phyloP scores from a whole-genome alignment of 495 filamentous ascomycete genomes.

The Evernia prunastri region DNA sequence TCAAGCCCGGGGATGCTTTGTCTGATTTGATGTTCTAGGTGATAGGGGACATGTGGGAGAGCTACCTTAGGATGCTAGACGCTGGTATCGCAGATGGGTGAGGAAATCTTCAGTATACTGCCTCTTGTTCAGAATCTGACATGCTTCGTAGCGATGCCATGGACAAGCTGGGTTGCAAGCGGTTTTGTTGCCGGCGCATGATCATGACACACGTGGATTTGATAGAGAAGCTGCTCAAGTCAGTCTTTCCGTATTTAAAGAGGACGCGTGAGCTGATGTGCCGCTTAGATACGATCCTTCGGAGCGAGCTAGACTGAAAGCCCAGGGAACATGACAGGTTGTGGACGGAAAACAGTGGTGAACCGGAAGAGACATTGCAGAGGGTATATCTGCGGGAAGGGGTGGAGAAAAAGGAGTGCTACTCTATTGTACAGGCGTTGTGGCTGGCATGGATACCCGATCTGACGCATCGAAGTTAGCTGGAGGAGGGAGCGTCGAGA shows the following conservation, averaged over 20 bases:
- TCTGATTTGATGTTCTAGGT: slow-evolving; percentile 51
- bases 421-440: not conserved
- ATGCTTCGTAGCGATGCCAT: slow-evolving; percentile 67
- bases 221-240: slow-evolving; percentile 97
- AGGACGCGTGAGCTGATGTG: not conserved
- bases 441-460: not conserved
- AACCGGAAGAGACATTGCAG: not conserved
- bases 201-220: slow-evolving; percentile 99
- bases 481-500: not conserved
- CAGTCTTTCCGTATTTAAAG: slow-evolving; percentile 27
- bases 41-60: slow-evolving; percentile 93
- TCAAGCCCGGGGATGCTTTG: slow-evolving; percentile 15
- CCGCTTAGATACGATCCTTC: slow-evolving; percentile 26
- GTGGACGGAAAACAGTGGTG: not conserved
- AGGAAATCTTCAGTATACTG: not conserved
- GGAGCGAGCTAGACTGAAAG: slow-evolving; percentile 17
- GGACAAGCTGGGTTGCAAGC: slow-evolving; percentile 84
- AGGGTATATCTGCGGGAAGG: too few species aligned
- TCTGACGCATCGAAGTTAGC: not conserved
- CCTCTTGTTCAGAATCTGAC: slow-evolving; percentile 8
- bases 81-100: slow-evolving; percentile 74
- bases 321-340: slow-evolving; percentile 2
- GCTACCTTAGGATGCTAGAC: slow-evolving; percentile 76
- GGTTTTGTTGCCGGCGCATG: slow-evolving; percentile 98
- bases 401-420: not conserved